phyloP scores from a whole-genome alignment of 2,329 filamentous ascomycete species.

The Ceratocystiopsis minuta region DNA sequence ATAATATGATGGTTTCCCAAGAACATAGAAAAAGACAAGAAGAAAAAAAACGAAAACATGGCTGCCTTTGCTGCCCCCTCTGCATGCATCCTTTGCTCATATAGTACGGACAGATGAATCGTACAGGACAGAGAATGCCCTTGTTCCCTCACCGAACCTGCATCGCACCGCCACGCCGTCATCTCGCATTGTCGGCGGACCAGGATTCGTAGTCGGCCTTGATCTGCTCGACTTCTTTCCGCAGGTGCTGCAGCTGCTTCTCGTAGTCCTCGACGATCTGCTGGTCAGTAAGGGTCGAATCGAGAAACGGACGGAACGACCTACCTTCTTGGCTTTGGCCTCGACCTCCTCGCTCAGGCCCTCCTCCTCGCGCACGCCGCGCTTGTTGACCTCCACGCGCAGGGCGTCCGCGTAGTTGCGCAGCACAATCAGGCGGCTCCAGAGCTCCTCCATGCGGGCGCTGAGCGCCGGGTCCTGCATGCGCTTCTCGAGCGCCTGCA shows the following conservation, averaged over 20 bases:
- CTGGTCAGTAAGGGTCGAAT: background rate
- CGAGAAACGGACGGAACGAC: conserved; percentile 10
- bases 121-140: background rate
- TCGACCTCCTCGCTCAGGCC: conserved; percentile 52
- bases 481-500: conserved; percentile 48
- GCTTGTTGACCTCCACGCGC: conserved; percentile 55
- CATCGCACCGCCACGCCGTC: too few species aligned
- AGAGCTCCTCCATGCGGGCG: conserved; percentile 67
- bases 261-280: conserved; percentile 69
- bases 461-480: conserved; percentile 59
- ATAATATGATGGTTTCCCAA: too few species aligned
- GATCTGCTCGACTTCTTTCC: conserved; percentile 49
- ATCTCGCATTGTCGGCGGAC: conserved; percentile 8
- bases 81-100: too few species aligned
- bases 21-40: too few species aligned
- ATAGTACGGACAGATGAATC: too few species aligned
- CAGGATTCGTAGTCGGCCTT: conserved; percentile 38
- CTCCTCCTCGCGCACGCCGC: conserved; percentile 36
- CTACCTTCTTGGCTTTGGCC: conserved; percentile 56
- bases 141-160: too few species aligned
- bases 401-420: conserved; percentile 55
- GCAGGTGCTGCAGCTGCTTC: conserved; percentile 59
- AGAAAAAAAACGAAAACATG: too few species aligned
- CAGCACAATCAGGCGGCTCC: conserved; percentile 62
- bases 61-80: too few species aligned